A percentile compares a stretch with the other conserved stretches of the same genome.
Evolutionary conservation across 192 early-diverging fungal species (phyloP).

Genomic region (Coemansia umbellata): DNA sequence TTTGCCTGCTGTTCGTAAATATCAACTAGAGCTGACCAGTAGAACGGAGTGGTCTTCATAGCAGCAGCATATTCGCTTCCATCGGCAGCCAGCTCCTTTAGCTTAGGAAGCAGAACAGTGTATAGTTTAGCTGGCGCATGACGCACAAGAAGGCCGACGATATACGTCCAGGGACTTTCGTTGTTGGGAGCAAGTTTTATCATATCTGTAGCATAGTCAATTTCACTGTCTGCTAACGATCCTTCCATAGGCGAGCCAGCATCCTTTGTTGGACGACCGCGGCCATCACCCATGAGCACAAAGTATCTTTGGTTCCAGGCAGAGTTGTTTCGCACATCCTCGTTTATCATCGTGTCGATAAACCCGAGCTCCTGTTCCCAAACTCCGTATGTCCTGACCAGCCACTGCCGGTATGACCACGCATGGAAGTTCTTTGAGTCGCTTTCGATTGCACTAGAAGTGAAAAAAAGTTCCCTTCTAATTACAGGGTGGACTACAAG

Average conservation of each 20-base stretch:
- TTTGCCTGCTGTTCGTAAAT: constrained; percentile 36
- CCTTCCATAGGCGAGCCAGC: not conserved
- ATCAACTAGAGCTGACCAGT: constrained; percentile 48
- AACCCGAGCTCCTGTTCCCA: constrained; percentile 81
- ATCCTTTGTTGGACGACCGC: not conserved
- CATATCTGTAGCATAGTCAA: constrained; percentile 63
- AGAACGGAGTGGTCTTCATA: constrained; percentile 28
- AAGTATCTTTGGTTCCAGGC: constrained; percentile 98
- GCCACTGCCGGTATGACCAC: constrained; percentile 97
- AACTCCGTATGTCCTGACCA: constrained; percentile 65
- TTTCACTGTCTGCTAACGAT: constrained; percentile 19
- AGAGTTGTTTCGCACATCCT: constrained; percentile 95
- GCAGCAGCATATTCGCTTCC: constrained; percentile 6
- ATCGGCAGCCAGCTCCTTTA: constrained; percentile 23
- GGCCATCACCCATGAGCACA: constrained; percentile 51
- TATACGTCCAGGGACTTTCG: constrained; percentile 89
- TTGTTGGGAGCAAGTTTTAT: constrained; percentile 84
- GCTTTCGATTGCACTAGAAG: constrained; percentile 61
- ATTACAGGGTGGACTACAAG: constrained; percentile 30
- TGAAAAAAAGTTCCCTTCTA: constrained; percentile 68
- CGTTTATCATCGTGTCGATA: constrained; percentile 63
- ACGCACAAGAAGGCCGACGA: constrained; percentile 59
- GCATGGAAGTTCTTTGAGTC: constrained; percentile 99
- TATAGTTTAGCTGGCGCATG: constrained; percentile 33
- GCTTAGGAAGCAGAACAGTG: constrained; percentile 25